Conservation (phyloP, 495 filamentous ascomycete genomes). For the Glutinoglossum americanum region DNA sequence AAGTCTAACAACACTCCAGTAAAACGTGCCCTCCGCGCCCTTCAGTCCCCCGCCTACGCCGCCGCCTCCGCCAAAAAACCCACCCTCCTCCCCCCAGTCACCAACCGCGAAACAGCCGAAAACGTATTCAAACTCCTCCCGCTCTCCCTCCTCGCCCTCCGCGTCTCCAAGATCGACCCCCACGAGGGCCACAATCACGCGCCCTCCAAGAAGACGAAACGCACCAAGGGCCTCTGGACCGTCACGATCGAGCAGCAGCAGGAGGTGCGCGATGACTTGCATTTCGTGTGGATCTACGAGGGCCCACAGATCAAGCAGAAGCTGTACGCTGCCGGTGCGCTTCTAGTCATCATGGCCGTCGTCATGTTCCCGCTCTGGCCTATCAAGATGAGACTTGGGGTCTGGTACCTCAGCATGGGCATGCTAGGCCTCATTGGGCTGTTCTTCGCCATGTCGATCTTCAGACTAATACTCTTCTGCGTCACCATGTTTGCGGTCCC, state of each 20-base stretch:
- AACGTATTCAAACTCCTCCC: slow-evolving; percentile 90
- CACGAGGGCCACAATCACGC: slow-evolving; percentile 49
- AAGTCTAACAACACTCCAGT: slow-evolving; percentile 27
- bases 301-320: slow-evolving; percentile 85
- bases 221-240: slow-evolving; percentile 88
- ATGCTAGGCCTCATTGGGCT: slow-evolving; percentile 78
- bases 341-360: slow-evolving; percentile 61
- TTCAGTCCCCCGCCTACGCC: slow-evolving; percentile 70
- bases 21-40: slow-evolving; percentile 86
- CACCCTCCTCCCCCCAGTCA: slow-evolving; percentile 69
- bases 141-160: slow-evolving; percentile 81
- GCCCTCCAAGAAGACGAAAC: slow-evolving; percentile 60
- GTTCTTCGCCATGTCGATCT: slow-evolving; percentile 96
- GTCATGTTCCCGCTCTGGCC: slow-evolving; percentile 98
- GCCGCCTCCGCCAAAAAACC: slow-evolving; percentile 71
- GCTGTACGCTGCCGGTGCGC: slow-evolving; percentile 63
- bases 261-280: slow-evolving; percentile 69
- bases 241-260: slow-evolving; percentile 95
- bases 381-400: slow-evolving; percentile 67
- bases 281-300: slow-evolving; percentile 96
- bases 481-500: slow-evolving; percentile 67
- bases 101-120: slow-evolving; percentile 65
- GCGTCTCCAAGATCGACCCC: slow-evolving; percentile 68
- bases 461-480: slow-evolving; percentile 87
- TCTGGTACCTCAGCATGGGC: slow-evolving; percentile 94